Evolutionary conservation across 139 green algal genomes (phyloP), one percentile per base, ranked within the genome.

Genomic region (Spirogloea muscicola): DNA sequence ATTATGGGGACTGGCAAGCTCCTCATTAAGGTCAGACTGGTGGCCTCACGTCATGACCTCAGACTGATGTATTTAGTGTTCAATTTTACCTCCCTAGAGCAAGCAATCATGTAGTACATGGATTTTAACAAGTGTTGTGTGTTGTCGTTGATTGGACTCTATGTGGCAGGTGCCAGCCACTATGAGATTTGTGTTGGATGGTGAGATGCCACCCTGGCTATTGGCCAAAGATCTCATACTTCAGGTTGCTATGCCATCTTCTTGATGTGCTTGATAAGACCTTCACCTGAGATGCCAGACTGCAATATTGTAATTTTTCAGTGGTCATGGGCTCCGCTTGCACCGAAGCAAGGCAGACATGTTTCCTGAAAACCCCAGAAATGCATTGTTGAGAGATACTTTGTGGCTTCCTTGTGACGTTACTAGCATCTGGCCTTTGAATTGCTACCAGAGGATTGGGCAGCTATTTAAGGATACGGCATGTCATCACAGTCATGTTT

Each of bases 1-100:
- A 95, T 97, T 78, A 81, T 97, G 72, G 92, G 92, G 39, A 97
- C 92, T 4, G 92, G 92, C 76, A 97, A 97, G 87, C 89, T 97
- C 74, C 87, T 97, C 7, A 89, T 96, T 79, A 96, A 96, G 87
- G 88, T 91, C n/a, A n/a, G n/a, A n/a, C n/a, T n/a, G n/a, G n/a
- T n/a, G n/a, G n/a, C n/a, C n/a, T n/a, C n/a, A n/a, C n/a, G n/a
- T n/a, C n/a, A n/a, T n/a, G n/a, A n/a, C n/a, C n/a, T n/a, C n/a
- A n/a, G n/a, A n/a, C n/a, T n/a, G n/a, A n/a, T n/a, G n/a, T n/a
- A n/a, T n/a, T n/a, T n/a, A n/a, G n/a, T n/a, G n/a, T n/a, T n/a
- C n/a, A n/a, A n/a, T n/a, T n/a, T n/a, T 36, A 80, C 18, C 29
- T 40, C 38, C 6, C 51, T 25, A 61, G 7, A 9, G 51, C 34